Percentiles rank a stretch among this genome's conserved stretches.
phyloP scores from a whole-genome alignment of 345 rosid genomes.

The Kernera saxatilis region DNA sequence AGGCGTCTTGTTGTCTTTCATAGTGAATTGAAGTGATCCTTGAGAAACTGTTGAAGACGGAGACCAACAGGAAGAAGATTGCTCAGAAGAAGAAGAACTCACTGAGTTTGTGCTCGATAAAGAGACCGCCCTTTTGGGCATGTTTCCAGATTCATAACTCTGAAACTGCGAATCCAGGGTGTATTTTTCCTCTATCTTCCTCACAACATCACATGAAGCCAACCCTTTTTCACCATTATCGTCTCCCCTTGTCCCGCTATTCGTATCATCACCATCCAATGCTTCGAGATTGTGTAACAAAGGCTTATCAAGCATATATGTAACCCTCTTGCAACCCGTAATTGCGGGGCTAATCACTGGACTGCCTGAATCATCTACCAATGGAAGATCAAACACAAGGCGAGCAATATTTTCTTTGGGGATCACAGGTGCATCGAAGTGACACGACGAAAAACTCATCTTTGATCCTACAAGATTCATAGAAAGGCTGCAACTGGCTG shows the following conservation, averaged over 20 bases:
- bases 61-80: constrained; percentile 35
- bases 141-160: neutral
- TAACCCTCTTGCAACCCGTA: constrained; percentile 64
- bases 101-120: constrained; percentile 50
- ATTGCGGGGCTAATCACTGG: constrained; percentile 46
- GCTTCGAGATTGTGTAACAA: constrained; percentile 40
- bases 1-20: constrained; percentile 57
- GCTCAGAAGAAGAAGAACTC: constrained; percentile 47
- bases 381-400: constrained; percentile 48
- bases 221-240: constrained; percentile 36
- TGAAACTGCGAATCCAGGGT: neutral
- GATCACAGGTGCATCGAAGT: constrained; percentile 22
- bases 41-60: constrained; percentile 44
- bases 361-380: constrained; percentile 43
- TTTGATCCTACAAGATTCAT: constrained; percentile 35
- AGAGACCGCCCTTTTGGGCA: neutral
- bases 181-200: constrained; percentile 6
- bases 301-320: constrained; percentile 57
- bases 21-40: constrained; percentile 73
- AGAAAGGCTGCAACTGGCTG: constrained; percentile 40
- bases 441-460: constrained; percentile 34
- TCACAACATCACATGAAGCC: constrained; percentile 25
- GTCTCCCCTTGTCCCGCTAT: constrained; percentile 19
- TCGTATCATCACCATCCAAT: constrained; percentile 29
- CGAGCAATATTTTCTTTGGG: constrained; percentile 36